A percentile compares a stretch with the other conserved stretches of the same genome.
Conservation (phyloP, 202 grass and related monocot species). For the Zizania palustris region DNA sequence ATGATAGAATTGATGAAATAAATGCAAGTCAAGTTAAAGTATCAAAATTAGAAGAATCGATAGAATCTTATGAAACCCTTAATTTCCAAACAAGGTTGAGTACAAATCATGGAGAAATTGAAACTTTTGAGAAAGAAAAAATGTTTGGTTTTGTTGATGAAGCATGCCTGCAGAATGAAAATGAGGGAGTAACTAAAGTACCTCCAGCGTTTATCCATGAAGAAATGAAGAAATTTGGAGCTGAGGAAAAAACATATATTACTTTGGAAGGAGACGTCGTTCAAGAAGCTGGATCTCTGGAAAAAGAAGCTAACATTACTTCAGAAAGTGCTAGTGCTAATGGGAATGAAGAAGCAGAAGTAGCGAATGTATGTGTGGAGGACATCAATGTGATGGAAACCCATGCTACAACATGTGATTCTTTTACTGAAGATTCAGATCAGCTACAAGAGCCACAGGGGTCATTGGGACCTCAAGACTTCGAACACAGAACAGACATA, state of each 20-base stretch:
- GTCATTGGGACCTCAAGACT: slow-evolving; percentile 32
- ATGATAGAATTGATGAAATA: slow-evolving; percentile 32
- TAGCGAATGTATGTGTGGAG: slow-evolving; percentile 28
- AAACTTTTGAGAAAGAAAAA: slow-evolving; percentile 37
- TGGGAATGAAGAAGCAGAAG: slow-evolving; percentile 43
- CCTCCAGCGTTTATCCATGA: slow-evolving; percentile 19
- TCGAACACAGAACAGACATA: slow-evolving; percentile 36
- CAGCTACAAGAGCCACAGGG: slow-evolving; percentile 41
- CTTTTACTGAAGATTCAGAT: slow-evolving; percentile 28
- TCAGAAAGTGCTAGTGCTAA: slow-evolving; percentile 28
- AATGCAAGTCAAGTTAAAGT: slow-evolving; percentile 22
- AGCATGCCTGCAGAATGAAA: slow-evolving; percentile 34
- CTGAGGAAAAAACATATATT: slow-evolving; percentile 33
- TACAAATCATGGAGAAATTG: slow-evolving; percentile 17
- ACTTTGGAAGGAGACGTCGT: slow-evolving; percentile 38
- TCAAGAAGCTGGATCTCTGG: slow-evolving; percentile 41
- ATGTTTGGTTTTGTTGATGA: slow-evolving; percentile 36
- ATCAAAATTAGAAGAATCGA: slow-evolving; percentile 33
- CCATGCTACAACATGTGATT: slow-evolving; percentile 37
- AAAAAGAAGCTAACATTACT: slow-evolving; percentile 41
- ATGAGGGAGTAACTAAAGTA: slow-evolving; percentile 37
- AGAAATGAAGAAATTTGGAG: slow-evolving; percentile 30
- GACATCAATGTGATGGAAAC: slow-evolving; percentile 31
- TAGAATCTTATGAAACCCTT: slow-evolving; percentile 35
- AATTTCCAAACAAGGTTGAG: not conserved